Base-by-base conservation (phyloP, 2,329 filamentous ascomycete species). In the Sporothrix sp. region DNA sequence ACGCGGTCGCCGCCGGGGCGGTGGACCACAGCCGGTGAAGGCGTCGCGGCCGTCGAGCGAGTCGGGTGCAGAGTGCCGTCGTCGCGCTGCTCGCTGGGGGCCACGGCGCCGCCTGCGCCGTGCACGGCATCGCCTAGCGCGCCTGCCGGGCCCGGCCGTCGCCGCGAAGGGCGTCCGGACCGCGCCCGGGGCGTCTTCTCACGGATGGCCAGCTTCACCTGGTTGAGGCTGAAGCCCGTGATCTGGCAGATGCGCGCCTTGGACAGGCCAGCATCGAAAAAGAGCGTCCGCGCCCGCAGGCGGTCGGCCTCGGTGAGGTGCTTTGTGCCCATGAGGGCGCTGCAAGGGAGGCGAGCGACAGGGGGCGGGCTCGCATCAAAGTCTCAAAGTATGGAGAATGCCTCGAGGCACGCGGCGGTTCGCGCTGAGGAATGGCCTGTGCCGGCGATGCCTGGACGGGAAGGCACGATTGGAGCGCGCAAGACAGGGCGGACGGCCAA, bases 271-370 rank as follows among this genome's bases (percentile, higher is more conserved):
- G 47, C 55, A 25, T 56, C 51, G 23, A 57, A 56, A 30, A 56
- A 57, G 49, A 58, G 55, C 18, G 47, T 54, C 5, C 55, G 54
- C 20, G 56, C 53, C 21, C 52, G 52, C 16, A 56, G 28, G 42
- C 57, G 54, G 39, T 58, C 57, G 2, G 52, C 47, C 52, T 54
- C 53, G 5, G 57, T 58, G n/a, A 58, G 55, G 36, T 58, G 57
- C 20, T 58, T 58, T 7, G 56, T 58, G 48, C 56, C 56, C 54
- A 56, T 54, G 14, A 23, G 16, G 8, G 33, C n/a, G n/a, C n/a
- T n/a, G n/a, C 18, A 14, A 40, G 20, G 42, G n/a, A 20, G 21
- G 10, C 18, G 16, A 25, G 18, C n/a, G n/a, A n/a, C n/a, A n/a
- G n/a, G n/a, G n/a, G n/a, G n/a, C n/a, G n/a, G n/a, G n/a, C n/a